These are phyloP conservation scores for Prunus mongolica DNA, from an alignment of 306 rosid genomes.

Conservation along the genomic window DNA sequence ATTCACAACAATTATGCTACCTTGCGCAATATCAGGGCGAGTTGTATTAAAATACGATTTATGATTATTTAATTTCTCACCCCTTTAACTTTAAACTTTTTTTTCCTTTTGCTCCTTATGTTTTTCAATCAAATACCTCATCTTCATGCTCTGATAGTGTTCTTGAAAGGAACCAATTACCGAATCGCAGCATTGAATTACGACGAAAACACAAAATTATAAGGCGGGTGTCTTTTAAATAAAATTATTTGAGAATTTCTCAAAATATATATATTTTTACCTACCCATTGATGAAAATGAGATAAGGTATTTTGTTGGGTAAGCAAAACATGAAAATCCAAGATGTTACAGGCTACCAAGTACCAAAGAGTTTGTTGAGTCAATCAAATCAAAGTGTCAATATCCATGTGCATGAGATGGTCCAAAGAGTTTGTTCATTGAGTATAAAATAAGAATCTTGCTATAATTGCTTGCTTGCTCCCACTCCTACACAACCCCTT, in stretches of 20 bases:
- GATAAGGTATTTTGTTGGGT: neutral
- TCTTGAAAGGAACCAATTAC: neutral
- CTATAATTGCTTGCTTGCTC: neutral
- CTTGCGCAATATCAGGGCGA: neutral
- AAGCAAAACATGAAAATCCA: neutral
- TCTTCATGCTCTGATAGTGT: neutral
- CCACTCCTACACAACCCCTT: neutral
- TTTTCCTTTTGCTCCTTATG: neutral
- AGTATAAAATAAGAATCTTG: neutral
- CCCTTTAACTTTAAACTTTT: neutral
- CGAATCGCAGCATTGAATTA: neutral
- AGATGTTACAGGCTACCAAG: conserved; percentile 6
- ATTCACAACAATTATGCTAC: neutral
- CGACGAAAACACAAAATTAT: too few relatives aligned
- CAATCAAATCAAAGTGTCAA: neutral
- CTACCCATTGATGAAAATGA: too few relatives aligned
- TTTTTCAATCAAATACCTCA: neutral
- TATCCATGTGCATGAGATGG: neutral
- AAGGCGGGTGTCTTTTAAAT: too few relatives aligned
- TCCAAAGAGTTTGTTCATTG: neutral
- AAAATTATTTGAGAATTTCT: too few relatives aligned
- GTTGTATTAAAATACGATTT: neutral
- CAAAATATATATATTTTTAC: too few relatives aligned
- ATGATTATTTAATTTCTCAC: neutral
- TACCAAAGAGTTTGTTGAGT: conserved; percentile 2